phyloP scores from a whole-genome alignment of 2,329 filamentous ascomycete genomes.

The Lasiodiplodia citricola region DNA sequence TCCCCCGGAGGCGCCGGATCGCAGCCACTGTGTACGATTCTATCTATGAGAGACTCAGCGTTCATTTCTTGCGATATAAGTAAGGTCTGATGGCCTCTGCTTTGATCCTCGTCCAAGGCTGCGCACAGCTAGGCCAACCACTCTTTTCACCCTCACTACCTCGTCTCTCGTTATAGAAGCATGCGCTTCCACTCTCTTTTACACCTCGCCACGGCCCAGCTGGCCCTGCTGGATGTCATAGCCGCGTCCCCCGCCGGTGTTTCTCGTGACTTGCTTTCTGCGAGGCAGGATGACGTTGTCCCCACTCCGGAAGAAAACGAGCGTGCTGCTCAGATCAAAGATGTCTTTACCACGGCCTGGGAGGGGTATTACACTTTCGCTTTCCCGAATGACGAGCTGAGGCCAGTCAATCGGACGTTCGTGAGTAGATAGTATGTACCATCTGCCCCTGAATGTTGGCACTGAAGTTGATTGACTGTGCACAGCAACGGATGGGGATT shows the following conservation, averaged over 20 bases:
- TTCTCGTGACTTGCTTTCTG: background rate
- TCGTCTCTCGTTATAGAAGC: background rate
- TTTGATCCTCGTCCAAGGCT: background rate
- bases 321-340: conserved; percentile 41
- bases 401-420: conserved; percentile 68
- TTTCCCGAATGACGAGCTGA: conserved; percentile 77
- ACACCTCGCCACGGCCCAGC: background rate
- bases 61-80: background rate
- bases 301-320: conserved; percentile 25
- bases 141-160: background rate
- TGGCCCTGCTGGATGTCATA: background rate
- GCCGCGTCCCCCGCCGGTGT: background rate
- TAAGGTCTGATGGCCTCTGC: background rate
- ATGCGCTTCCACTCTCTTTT: conserved; percentile 13
- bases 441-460: background rate
- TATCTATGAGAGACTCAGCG: background rate
- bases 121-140: background rate
- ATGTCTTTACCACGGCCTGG: conserved; percentile 43
- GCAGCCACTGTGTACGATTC: background rate
- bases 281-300: background rate
- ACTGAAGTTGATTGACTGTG: background rate
- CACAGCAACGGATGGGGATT: conserved; percentile 82
- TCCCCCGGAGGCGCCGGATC: background rate
- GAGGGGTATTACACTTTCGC: conserved; percentile 69
- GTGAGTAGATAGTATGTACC: conserved; percentile 70